Evolutionary conservation across 139 green algal species (phyloP).

Genomic region (Chlorella sp.): DNA sequence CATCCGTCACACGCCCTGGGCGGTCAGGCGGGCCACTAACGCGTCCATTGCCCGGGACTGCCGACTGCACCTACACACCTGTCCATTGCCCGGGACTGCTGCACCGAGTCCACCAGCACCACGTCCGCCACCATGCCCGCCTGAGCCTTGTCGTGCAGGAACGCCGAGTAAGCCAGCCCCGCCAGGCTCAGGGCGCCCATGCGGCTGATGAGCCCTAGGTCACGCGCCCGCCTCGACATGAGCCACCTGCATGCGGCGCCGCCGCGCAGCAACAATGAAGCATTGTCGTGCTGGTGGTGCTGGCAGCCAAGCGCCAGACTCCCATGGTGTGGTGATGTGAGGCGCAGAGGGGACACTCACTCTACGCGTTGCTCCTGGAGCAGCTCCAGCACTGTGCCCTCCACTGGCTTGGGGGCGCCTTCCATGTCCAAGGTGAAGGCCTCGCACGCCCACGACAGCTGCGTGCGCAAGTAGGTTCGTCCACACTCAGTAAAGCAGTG

Average conservation of each 20-base stretch:
- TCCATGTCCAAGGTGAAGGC: slow-evolving; percentile 2
- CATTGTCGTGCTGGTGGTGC: no score
- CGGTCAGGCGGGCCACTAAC: no score
- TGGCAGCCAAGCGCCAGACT: no score
- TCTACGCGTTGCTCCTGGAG: not conserved
- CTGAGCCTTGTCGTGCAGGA: not conserved
- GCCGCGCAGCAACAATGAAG: no score
- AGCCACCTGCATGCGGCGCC: slow-evolving; percentile 4
- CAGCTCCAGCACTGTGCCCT: slow-evolving; percentile 2
- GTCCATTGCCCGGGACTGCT: not conserved
- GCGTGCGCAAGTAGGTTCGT: no score
- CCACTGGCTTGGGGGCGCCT: not conserved
- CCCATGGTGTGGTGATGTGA: no score
- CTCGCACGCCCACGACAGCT: slow-evolving; percentile 7
- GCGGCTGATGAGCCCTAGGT: slow-evolving; percentile 2
- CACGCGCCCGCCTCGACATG: not conserved
- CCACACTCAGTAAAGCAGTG: no score
- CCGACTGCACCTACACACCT: slow-evolving; percentile 1
- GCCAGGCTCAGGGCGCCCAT: not conserved
- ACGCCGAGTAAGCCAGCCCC: not conserved
- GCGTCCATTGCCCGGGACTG: no score
- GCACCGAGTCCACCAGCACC: not conserved
- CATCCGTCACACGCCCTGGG: no score
- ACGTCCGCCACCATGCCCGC: not conserved
- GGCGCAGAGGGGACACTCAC: not conserved